phyloP scores from a whole-genome alignment of 2,329 filamentous ascomycete species.

The Fusarium gaditjirri region DNA sequence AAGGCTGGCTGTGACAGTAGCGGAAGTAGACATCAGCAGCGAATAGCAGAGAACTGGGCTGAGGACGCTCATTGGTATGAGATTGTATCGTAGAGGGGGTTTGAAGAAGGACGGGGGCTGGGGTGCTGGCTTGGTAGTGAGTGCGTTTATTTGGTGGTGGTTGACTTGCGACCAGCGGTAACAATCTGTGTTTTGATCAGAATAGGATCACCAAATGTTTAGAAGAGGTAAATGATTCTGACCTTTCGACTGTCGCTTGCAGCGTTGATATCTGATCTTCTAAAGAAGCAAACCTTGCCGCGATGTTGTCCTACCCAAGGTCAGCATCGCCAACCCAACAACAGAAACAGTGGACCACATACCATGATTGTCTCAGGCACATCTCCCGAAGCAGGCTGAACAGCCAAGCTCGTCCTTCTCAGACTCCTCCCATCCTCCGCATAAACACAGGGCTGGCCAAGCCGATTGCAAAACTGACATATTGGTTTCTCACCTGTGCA shows the following conservation, averaged over 20 bases:
- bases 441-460: constrained; percentile 11
- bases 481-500: constrained; percentile 19
- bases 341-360: no score
- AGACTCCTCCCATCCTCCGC: constrained; percentile 17
- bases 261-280: constrained; percentile 14
- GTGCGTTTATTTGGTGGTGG: neutral
- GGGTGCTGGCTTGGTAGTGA: neutral
- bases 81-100: neutral
- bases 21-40: constrained; percentile 15
- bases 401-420: neutral
- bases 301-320: constrained; percentile 9
- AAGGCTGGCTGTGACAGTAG: constrained; percentile 19
- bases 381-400: neutral
- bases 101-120: neutral
- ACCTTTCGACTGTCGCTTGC: constrained; percentile 13
- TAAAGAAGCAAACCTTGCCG: neutral
- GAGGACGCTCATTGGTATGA: neutral
- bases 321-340: neutral
- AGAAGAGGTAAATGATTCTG: accelerated
- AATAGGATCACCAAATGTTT: accelerated
- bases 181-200: neutral
- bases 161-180: neutral
- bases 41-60: neutral
- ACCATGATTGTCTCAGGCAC: constrained; percentile 4
- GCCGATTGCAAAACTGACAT: constrained; percentile 15